Evolutionary conservation across 805 yeast species (phyloP), one percentile per base, ranked within the genome.

Genomic region (Wickerhamiella nectarea): DNA sequence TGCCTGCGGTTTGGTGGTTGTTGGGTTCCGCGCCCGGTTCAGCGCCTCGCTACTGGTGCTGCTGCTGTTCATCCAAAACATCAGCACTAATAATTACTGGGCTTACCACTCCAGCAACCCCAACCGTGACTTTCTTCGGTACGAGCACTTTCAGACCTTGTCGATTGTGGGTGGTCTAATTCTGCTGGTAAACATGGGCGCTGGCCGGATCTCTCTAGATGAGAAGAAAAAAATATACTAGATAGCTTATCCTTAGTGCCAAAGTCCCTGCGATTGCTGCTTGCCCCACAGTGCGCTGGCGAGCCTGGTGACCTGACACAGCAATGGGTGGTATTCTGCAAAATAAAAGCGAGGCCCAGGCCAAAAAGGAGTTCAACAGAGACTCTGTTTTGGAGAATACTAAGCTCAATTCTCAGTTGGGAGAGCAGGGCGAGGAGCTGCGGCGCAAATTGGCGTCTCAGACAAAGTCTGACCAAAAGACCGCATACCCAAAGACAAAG

Each of bases 161-260:
- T 80, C 94, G 46, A 89, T 89, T 59, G 87, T 89, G 41, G 98
- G 98, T 46, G 98, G 97, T 1, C 73, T 89, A 50, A 66, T 89
- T 49, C 68, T 91, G 52, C 83, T 91, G 48, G 95, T 84, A 47
- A 85, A 82, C 65, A 84, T 95, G 3, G 98, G 98, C 49, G 97
- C 97, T 24, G 98, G 98, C 41, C 87, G 82, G 54, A 70, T 89
- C 51, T 82, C 94, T 21, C 67, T 89, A 46, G 98, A 89, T 58
- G 96, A 86, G 62, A 89, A 91, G 79, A 87, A 89, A 70, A 89
- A 89, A 70, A 78, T 83, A 47, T 84, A 81, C 60, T 85, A 65
- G 31, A 5, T 25, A 25, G 29, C 12, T 22, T 22, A 22, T 22
- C 9, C 9, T 6, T 6, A 22, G 25, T 22, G 25, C 9, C 6